Conservation (phyloP, 139 green algal species). For the Ettlia oleoabundans region DNA sequence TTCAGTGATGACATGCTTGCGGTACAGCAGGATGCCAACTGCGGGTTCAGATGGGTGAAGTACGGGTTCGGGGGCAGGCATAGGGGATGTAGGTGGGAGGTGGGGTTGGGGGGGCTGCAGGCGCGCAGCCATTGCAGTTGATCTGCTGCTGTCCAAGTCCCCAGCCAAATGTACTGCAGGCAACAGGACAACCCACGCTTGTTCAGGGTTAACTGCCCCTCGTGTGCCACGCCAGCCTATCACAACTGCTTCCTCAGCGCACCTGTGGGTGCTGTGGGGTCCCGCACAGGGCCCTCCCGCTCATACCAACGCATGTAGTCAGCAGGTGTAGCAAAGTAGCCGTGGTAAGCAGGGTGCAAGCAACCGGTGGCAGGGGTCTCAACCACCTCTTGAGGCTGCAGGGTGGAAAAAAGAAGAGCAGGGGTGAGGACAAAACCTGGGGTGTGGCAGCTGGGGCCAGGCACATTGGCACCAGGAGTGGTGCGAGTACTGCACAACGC, state of each 20-base stretch:
- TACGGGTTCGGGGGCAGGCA: not conserved
- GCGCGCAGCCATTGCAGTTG: no score
- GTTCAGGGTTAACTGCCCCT: no score
- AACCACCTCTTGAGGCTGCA: constrained; percentile 39
- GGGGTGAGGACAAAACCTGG: not conserved
- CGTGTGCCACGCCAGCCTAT: no score
- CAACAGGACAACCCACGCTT: no score
- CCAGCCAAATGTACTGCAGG: no score
- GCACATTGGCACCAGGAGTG: no score
- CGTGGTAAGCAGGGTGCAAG: constrained; percentile 83
- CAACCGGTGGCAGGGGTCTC: constrained; percentile 93
- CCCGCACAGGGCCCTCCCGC: constrained; percentile 55
- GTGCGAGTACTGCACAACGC: no score
- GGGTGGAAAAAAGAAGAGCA: not conserved
- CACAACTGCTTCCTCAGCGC: no score
- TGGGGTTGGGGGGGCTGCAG: no score
- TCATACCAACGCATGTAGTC: constrained; percentile 89
- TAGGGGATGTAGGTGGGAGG: not conserved
- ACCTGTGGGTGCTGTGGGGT: constrained; percentile 36
- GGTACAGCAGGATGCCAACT: constrained; percentile 95
- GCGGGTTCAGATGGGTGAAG: not conserved
- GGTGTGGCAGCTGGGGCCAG: no score
- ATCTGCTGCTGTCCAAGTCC: no score
- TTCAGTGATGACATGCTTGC: constrained; percentile 98
- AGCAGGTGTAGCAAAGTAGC: constrained; percentile 76